Percentiles rank a stretch among this genome's conserved stretches.
Evolutionary conservation across 495 filamentous ascomycete genomes (phyloP).

Genomic region (Penicilliopsis zonata): DNA sequence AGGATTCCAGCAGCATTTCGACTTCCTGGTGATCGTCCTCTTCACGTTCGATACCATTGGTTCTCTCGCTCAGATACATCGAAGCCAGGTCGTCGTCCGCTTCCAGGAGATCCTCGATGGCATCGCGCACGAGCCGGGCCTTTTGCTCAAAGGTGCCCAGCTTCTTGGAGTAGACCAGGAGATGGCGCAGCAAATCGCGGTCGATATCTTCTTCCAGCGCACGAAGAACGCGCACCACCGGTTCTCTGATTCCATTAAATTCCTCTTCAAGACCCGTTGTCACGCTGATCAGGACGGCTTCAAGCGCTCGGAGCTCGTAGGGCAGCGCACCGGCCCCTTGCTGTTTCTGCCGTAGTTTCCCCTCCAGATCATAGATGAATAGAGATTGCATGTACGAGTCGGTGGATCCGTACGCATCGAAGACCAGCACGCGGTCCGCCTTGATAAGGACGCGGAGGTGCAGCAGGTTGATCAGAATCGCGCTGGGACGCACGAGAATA

Average conservation of each 20-base stretch:
- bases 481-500: conserved; percentile 86
- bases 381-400: conserved; percentile 90
- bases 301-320: conserved; percentile 51
- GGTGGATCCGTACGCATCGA: conserved; percentile 90
- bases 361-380: conserved; percentile 85
- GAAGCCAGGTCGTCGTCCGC: conserved; percentile 90
- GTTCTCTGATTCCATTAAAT: conserved; percentile 84
- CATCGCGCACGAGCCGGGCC: conserved; percentile 84
- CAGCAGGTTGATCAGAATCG: conserved; percentile 88
- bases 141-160: conserved; percentile 96
- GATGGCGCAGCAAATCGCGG: conserved; percentile 76
- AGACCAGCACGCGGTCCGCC: conserved; percentile 82
- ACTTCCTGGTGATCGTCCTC: conserved; percentile 93
- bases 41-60: conserved; percentile 55
- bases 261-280: conserved; percentile 83
- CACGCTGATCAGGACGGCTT: conserved; percentile 47
- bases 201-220: conserved; percentile 97
- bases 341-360: conserved; percentile 46
- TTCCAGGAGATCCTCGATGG: conserved; percentile 92
- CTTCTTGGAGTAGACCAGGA: conserved; percentile 89
- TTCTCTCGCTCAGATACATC: conserved; percentile 91
- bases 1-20: conserved; percentile 91
- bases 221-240: conserved; percentile 75
- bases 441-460: conserved; percentile 93
- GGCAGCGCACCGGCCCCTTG: conserved; percentile 40